A percentile compares a stretch with the other conserved stretches of the same genome.
Evolutionary conservation across 2,329 filamentous ascomycete genomes (phyloP).

Genomic region (Colletotrichum shisoi): DNA sequence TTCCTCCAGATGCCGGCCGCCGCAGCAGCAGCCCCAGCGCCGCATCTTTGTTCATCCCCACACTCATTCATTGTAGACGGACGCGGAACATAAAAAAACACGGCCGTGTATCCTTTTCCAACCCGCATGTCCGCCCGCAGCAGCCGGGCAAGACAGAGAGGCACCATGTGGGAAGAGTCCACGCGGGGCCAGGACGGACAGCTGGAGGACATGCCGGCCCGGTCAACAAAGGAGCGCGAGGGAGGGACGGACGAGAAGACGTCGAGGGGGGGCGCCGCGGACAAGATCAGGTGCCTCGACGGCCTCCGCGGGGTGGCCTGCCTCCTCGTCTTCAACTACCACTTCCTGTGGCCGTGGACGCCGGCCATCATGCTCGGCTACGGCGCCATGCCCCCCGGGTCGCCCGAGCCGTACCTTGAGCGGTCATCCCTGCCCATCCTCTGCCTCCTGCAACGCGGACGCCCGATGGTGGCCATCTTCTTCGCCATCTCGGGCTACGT

Average conservation of each 20-base stretch:
- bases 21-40: too few relatives aligned
- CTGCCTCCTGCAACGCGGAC: conserved; percentile 52
- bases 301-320: conserved; percentile 54
- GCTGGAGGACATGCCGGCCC: not conserved
- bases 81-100: too few relatives aligned
- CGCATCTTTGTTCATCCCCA: not conserved
- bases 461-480: conserved; percentile 55
- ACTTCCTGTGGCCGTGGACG: conserved; percentile 54
- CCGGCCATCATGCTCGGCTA: conserved; percentile 53
- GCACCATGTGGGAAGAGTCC: conserved; percentile 18
- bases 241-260: conserved; percentile 13
- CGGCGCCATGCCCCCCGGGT: conserved; percentile 49
- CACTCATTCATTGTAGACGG: not conserved
- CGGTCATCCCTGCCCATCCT: conserved; percentile 51
- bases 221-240: conserved; percentile 11
- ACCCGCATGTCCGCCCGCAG: conserved; percentile 13
- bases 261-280: conserved; percentile 35
- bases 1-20: not conserved
- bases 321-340: conserved; percentile 54
- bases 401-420: conserved; percentile 48
- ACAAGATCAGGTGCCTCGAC: conserved; percentile 53
- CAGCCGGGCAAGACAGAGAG: conserved; percentile 5
- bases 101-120: too few relatives aligned
- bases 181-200: conserved; percentile 1
- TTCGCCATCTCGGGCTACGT: conserved; percentile 56